Evolutionary conservation across 2,329 filamentous ascomycete species (phyloP).

Genomic region (Epichloe elymi): DNA sequence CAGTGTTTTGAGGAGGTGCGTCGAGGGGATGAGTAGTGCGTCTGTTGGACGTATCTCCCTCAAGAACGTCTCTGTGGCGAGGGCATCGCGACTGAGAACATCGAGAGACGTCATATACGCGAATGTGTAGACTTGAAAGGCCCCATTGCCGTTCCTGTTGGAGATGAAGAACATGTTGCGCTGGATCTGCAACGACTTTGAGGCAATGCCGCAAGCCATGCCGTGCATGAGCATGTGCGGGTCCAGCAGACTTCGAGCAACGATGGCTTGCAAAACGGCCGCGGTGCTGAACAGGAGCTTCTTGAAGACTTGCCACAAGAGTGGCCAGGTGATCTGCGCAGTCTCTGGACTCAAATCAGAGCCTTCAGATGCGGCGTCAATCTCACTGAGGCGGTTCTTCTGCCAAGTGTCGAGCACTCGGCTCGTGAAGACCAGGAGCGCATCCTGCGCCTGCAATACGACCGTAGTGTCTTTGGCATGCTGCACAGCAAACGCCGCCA

Average conservation of each 20-base stretch:
- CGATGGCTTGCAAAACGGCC: slow-evolving; percentile 59
- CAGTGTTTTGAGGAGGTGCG: slow-evolving; percentile 50
- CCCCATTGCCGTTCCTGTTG: slow-evolving; percentile 54
- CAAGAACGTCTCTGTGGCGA: slow-evolving; percentile 53
- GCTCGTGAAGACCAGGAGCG: slow-evolving; percentile 52
- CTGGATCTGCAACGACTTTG: slow-evolving; percentile 59
- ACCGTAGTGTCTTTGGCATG: slow-evolving; percentile 30
- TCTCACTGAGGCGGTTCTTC: slow-evolving; percentile 56
- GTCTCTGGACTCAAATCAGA: slow-evolving; percentile 52
- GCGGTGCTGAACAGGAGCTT: slow-evolving; percentile 65
- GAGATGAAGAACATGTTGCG: slow-evolving; percentile 75
- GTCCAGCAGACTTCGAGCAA: slow-evolving; percentile 49
- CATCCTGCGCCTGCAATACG: slow-evolving; percentile 42
- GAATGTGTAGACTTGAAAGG: slow-evolving; percentile 76
- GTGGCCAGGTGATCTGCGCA: slow-evolving; percentile 50
- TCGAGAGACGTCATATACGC: slow-evolving; percentile 74
- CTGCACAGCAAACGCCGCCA: slow-evolving; percentile 52
- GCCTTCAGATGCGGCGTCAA: slow-evolving; percentile 56
- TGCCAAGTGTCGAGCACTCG: slow-evolving; percentile 61
- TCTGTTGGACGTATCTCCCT: slow-evolving; percentile 39
- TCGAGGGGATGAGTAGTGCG: slow-evolving; percentile 16
- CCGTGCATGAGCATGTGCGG: slow-evolving; percentile 28
- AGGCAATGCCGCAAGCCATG: slow-evolving; percentile 50
- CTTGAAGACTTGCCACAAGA: slow-evolving; percentile 62
- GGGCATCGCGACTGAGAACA: slow-evolving; percentile 58